Evolutionary conservation across 805 yeast genomes (phyloP), one percentile per base, ranked within the genome.

Genomic region (Grigorovia yakushimaensis): DNA sequence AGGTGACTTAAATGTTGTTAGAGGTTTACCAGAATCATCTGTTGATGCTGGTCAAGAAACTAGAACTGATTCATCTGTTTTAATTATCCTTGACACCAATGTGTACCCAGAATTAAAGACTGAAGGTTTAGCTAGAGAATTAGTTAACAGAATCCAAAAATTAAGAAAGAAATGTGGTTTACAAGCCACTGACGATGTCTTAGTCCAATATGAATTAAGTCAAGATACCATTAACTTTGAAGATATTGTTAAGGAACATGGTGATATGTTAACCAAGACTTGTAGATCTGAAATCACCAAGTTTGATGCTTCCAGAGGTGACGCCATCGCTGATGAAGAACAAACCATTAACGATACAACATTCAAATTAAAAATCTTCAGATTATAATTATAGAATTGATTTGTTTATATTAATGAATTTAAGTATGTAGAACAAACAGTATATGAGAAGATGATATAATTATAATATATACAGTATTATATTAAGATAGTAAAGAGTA

Each of bases 121-220:
- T 43, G 98, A 93, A 73, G 98, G 98, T 67, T 74, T 86, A 58
- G 96, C 96, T 6, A 87, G 99, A 74, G 98, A 93, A 69, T 76
- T 93, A 63, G 79, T 93, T 62, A 93, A 93, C 78, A 88, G 98
- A 71, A 88, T 93, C 56, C 99, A 93, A 76, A 84, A 96, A 68
- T 79, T 89, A 64, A 84, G 99, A 72, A 93, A 93, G 83, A 88
- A 89, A 77, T 88, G 86, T 54, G 95, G 96, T 33, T 76, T 93
- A 62, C 85, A 85, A 63, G 89, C 95, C 52, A 91, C 97, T 41
- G 98, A 93, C 65, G 98, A 93, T 57, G 94, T 93, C 45, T 67
- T 78, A 53, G 96, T 93, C 50, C 88, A 91, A 69, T 86, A 86
- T 69, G 71, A 78, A 53, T 64, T 88, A 51, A 56, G 70, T 49